phyloP scores from a whole-genome alignment of 257 asterid genomes.

The Solanum tarijense region DNA sequence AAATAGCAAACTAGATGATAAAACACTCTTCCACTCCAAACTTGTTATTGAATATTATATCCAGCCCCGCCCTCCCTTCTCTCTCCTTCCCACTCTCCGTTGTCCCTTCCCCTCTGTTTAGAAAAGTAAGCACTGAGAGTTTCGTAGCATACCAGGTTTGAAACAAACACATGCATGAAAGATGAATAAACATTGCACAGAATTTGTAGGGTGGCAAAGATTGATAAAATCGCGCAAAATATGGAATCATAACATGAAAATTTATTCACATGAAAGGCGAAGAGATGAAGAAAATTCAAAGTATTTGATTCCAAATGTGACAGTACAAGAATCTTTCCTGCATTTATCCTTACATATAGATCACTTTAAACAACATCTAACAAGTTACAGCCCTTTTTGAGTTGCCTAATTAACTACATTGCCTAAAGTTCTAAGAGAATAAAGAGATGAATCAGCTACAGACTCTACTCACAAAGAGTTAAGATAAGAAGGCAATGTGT shows the following conservation, averaged over 20 bases:
- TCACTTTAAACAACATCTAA: background rate
- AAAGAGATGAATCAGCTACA: slow-evolving; percentile 12
- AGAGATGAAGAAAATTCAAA: background rate
- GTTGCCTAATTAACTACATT: background rate
- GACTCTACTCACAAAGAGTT: slow-evolving; percentile 3
- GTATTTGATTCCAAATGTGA: background rate
- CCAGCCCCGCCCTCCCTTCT: background rate
- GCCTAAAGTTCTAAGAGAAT: background rate
- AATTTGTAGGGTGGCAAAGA: background rate
- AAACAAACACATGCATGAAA: background rate
- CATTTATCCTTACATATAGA: background rate
- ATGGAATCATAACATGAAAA: background rate
- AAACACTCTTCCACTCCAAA: background rate
- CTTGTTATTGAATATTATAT: background rate
- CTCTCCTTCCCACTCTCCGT: background rate
- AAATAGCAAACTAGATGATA: background rate
- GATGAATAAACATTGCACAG: background rate
- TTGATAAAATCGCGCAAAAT: background rate
- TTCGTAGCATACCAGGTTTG: background rate
- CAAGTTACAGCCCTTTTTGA: background rate
- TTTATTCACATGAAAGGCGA: background rate
- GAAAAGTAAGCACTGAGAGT: background rate
- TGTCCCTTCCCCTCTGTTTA: background rate
- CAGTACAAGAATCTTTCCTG: background rate
- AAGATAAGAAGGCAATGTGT: slow-evolving; percentile 2